Base-by-base conservation (phyloP, 805 yeast genomes). In the Pichia deserticola region DNA sequence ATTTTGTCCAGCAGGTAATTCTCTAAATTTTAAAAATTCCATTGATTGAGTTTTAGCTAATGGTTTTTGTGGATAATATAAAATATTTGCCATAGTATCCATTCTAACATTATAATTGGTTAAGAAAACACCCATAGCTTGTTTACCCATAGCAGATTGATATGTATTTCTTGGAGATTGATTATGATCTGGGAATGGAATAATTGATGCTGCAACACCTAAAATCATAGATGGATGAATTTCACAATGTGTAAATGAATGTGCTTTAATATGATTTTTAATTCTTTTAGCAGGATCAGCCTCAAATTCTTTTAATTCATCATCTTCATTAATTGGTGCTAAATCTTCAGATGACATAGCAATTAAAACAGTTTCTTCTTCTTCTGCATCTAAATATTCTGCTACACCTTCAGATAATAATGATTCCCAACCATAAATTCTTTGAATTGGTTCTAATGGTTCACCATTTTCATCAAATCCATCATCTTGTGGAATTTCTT, bases 71-170 rank as follows among this genome's bases (percentile, higher is more conserved):
- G 99, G 99, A 65, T 93, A 93, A 66, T 93, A 93, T 58, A 93
- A 76, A 60, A 93, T 92, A 65, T 93, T 93, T 9, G 99, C 97
- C 99, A 93, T 93, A 1, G 99, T 93, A 70, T 93, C 99, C 99
- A 93, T 93, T 72, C 99, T 87, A 47, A 92, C 96, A 51, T 84
- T 79, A 68, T 92, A 93, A 65, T 93, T 93, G 5, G 99, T 93
- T 61, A 92, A 77, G 69, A 87, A 92, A 9, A 93, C 98, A 66
- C 99, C 99, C 99, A 93, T 93, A 51, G 99, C 99, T 73, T 93
- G 99, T 71, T 93, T 93, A 81, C 99, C 99, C 99, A 93, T 93
- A 56, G 99, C 99, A 66, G 97, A 90, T 74, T 93, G 99, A 70
- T 93, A 93, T 4, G 99, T 93, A 66, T 93, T 93, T 82, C 99